phyloP scores from a whole-genome alignment of 2,329 filamentous ascomycete species.

The Pseudogymnoascus sp. region DNA sequence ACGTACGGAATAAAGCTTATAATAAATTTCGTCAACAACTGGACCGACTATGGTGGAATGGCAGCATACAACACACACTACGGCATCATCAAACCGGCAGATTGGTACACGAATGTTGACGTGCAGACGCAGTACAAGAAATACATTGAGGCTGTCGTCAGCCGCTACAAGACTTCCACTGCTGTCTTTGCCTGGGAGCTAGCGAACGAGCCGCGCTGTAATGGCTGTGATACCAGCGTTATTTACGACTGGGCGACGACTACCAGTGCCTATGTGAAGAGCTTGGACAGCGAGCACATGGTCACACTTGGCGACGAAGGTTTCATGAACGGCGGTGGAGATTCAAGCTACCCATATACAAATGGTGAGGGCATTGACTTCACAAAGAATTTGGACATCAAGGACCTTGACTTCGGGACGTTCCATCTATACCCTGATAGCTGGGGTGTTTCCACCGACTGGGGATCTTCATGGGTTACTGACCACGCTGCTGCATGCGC shows the following conservation, averaged over 20 bases:
- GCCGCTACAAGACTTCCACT: slow-evolving; percentile 49
- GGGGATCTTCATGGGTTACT: slow-evolving; percentile 41
- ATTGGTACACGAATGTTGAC: slow-evolving; percentile 48
- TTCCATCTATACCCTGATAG: slow-evolving; percentile 43
- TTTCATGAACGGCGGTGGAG: slow-evolving; percentile 32
- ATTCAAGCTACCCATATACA: slow-evolving; percentile 37
- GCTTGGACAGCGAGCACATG: slow-evolving; percentile 52
- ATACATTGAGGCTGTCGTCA: slow-evolving; percentile 53
- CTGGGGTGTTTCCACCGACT: slow-evolving; percentile 33
- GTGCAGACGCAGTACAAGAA: slow-evolving; percentile 49
- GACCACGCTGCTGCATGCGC: slow-evolving; percentile 35
- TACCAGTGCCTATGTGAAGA: slow-evolving; percentile 56
- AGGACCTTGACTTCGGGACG: slow-evolving; percentile 44
- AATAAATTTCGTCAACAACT: slow-evolving; percentile 61
- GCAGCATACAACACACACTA: slow-evolving; percentile 48
- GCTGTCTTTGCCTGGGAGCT: slow-evolving; percentile 64
- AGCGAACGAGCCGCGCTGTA: slow-evolving; percentile 60
- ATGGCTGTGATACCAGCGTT: slow-evolving; percentile 48
- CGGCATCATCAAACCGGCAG: slow-evolving; percentile 38
- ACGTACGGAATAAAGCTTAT: slow-evolving; percentile 54
- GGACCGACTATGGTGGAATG: slow-evolving; percentile 61
- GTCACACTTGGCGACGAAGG: slow-evolving; percentile 59
- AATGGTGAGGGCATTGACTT: slow-evolving; percentile 37
- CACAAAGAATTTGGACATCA: slow-evolving; percentile 38
- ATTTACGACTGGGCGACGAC: slow-evolving; percentile 52